Conservation (phyloP, 768 basidiomycete species). For the Suillus americanus region DNA sequence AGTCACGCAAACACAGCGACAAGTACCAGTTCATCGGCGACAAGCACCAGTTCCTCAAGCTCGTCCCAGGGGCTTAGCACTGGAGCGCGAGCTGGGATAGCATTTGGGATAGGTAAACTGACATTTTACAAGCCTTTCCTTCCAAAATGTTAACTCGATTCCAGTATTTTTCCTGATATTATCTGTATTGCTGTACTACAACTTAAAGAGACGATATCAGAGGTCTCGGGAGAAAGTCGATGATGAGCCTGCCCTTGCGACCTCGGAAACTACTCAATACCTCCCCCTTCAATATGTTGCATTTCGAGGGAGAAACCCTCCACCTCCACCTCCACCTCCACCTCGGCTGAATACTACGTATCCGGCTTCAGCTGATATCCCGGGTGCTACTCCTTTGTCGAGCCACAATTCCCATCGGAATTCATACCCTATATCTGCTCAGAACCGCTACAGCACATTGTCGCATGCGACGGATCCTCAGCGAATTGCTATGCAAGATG, state of each 20-base stretch:
- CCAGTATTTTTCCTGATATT: slow-evolving; percentile 10
- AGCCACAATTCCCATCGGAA: background rate
- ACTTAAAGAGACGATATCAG: slow-evolving; percentile 8
- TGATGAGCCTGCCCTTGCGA: background rate
- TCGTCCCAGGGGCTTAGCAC: slow-evolving; percentile 8
- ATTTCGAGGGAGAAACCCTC: background rate
- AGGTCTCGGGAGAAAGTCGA: slow-evolving; percentile 1
- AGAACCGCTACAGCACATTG: slow-evolving; percentile 8
- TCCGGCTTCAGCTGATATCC: background rate
- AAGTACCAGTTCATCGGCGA: background rate
- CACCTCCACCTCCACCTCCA: background rate
- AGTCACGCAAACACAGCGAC: background rate
- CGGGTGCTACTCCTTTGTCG: background rate
- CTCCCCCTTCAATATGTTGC: background rate
- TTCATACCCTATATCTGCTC: slow-evolving; percentile 5
- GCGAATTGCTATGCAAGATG: background rate
- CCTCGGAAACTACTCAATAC: slow-evolving; percentile 4
- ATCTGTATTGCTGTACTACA: slow-evolving; percentile 2
- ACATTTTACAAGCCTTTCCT: background rate
- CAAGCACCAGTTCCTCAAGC: slow-evolving; percentile 5
- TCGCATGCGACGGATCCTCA: slow-evolving; percentile 2
- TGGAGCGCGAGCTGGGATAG: slow-evolving; percentile 25
- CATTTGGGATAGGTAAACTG: slow-evolving; percentile 24
- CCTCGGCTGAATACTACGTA: background rate
- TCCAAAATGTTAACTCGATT: background rate